phyloP scores from a whole-genome alignment of 768 basidiomycete species.

The Tricholoma sp. region DNA sequence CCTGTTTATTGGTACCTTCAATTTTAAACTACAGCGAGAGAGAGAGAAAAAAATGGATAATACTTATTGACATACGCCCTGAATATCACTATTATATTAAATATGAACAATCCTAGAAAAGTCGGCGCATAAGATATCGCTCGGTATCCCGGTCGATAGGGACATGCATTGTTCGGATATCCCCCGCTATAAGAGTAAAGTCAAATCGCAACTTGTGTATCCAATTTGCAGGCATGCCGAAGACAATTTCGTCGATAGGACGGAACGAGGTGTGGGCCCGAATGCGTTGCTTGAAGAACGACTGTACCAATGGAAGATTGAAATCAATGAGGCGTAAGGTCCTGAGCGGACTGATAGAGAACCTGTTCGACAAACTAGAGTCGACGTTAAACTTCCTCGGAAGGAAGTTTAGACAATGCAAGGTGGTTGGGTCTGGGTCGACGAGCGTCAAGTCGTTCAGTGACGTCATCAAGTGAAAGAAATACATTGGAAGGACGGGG shows the following conservation, averaged over 20 bases:
- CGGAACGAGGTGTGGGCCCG: not conserved
- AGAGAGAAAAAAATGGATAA: too few relatives aligned
- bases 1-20: too few relatives aligned
- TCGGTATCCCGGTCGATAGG: not conserved
- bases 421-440: constrained; percentile 4
- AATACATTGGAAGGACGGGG: not conserved
- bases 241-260: not conserved
- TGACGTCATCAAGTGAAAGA: constrained; percentile 5
- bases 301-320: constrained; percentile 6
- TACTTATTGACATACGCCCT: too few relatives aligned
- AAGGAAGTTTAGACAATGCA: constrained; percentile 6
- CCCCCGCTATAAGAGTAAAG: not conserved
- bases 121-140: not conserved
- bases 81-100: too few relatives aligned
- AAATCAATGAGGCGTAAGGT: not conserved
- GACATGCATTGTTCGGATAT: not conserved
- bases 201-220: not conserved
- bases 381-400: not conserved
- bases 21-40: too few relatives aligned
- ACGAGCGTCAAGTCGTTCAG: constrained; percentile 4
- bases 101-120: not conserved
- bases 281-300: constrained; percentile 2
- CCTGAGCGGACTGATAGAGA: not conserved
- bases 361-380: not conserved
- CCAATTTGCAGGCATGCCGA: not conserved